Conservation (phyloP, 148 eudicot species). For the Amaranthus palmeri region DNA sequence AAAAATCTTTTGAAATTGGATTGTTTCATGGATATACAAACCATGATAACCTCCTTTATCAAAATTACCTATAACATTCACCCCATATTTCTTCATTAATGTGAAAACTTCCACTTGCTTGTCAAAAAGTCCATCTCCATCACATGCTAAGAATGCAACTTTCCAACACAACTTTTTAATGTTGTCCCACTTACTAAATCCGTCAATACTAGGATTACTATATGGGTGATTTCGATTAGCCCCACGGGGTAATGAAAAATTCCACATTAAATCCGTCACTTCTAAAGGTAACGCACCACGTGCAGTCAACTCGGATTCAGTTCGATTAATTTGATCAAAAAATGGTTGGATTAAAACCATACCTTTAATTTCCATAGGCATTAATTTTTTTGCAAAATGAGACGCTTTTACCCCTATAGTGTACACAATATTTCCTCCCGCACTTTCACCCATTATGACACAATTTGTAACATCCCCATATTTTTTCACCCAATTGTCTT, state of each 20-base stretch:
- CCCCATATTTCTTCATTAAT: neutral
- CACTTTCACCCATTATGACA: conserved; percentile 2
- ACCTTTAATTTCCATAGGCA: neutral
- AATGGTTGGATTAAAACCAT: neutral
- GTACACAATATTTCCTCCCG: neutral
- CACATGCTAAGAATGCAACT: neutral
- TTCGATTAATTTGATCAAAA: neutral
- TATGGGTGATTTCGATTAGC: neutral
- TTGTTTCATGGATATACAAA: neutral
- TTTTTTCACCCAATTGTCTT: neutral
- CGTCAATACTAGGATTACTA: neutral
- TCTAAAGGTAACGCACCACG: neutral
- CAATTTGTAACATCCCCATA: neutral
- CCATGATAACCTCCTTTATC: neutral
- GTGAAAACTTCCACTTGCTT: neutral
- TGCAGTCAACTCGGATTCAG: neutral
- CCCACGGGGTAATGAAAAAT: neutral
- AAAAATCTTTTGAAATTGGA: neutral
- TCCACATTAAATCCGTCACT: neutral
- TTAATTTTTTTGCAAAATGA: neutral
- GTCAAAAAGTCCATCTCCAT: neutral
- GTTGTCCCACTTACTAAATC: neutral
- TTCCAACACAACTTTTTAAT: neutral
- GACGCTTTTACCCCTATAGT: neutral
- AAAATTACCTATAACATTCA: neutral